Conservation (phyloP, 192 early-diverging fungal species). For the Coemansia sp. region DNA sequence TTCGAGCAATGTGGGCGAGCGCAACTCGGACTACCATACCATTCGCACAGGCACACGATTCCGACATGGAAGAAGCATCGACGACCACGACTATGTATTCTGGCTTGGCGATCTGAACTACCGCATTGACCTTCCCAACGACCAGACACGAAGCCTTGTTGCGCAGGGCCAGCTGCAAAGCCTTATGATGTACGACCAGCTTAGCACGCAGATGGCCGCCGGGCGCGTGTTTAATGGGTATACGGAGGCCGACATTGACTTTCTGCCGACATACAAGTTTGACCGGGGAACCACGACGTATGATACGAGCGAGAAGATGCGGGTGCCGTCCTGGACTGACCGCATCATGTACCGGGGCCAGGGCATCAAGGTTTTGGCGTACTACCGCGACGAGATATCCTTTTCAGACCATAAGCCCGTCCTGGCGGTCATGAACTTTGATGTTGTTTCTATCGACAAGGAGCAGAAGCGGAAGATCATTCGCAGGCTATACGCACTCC, state of each 20-base stretch:
- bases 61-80: constrained; percentile 61
- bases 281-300: constrained; percentile 78
- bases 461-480: constrained; percentile 31
- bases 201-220: constrained; percentile 59
- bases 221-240: constrained; percentile 74
- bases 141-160: constrained; percentile 56
- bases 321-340: constrained; percentile 96
- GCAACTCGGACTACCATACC: constrained; percentile 81
- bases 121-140: constrained; percentile 72
- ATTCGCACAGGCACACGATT: constrained; percentile 77
- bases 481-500: constrained; percentile 31
- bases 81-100: constrained; percentile 76
- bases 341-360: constrained; percentile 64
- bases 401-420: constrained; percentile 56
- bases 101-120: constrained; percentile 98
- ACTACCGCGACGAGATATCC: constrained; percentile 49
- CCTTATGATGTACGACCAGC: constrained; percentile 63
- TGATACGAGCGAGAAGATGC: constrained; percentile 92
- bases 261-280: constrained; percentile 98
- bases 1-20: constrained; percentile 66
- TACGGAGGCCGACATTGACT: constrained; percentile 72
- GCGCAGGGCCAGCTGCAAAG: constrained; percentile 46
- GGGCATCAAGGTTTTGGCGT: constrained; percentile 23
- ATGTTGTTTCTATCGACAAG: constrained; percentile 50
- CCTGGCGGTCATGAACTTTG: constrained; percentile 39